Evolutionary conservation across 768 basidiomycete genomes (phyloP), one percentile per base, ranked within the genome.

Genomic region (Psilocybe subaeruginosa): DNA sequence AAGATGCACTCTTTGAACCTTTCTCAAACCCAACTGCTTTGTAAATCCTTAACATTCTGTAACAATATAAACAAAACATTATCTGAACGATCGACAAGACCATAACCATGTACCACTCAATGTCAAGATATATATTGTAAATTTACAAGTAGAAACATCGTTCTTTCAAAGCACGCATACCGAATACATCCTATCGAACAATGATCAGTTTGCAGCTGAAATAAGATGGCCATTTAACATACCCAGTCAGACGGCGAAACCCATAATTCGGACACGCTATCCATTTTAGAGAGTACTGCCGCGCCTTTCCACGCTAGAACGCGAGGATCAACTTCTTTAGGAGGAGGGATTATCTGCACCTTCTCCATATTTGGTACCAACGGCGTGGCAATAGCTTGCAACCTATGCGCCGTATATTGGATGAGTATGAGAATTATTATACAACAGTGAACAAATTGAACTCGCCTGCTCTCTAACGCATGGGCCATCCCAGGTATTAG

Each of bases 301-400:
- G 90, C 94, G 8, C 97, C 97, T 73, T 98, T 98, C 97, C 97
- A 99, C 14, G 88, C 88, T 33, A 99, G 83, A 39, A 94, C 88
- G 27, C 87, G 84, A 4, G 93, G 94, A 74, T 99, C 95, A 47
- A 98, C 85, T 62, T 95, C 93, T 72, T 95, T 91, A 1, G 96
- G 95, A 2, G 95, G 91, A n/a, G 95, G 93, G 49, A 99, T 91
- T 60, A 97, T 92, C 65, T 90, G 87, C 6, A 97, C 91, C 67
- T 91, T 92, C 70, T 92, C 90, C 87, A 95, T 93, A 69, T 88
- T 89, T 14, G 85, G 83, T 14, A 93, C 89, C 45, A 96, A 74
- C 4, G 92, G 91, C 8, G 90, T 92, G 8, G 91, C 91, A 57
- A 94, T 93, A 0, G 91, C 93, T 69, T 93, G 91, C 47, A 93